Evolutionary conservation across 768 basidiomycete genomes (phyloP), one percentile per base, ranked within the genome.

Genomic region (Sutorius australiensis): DNA sequence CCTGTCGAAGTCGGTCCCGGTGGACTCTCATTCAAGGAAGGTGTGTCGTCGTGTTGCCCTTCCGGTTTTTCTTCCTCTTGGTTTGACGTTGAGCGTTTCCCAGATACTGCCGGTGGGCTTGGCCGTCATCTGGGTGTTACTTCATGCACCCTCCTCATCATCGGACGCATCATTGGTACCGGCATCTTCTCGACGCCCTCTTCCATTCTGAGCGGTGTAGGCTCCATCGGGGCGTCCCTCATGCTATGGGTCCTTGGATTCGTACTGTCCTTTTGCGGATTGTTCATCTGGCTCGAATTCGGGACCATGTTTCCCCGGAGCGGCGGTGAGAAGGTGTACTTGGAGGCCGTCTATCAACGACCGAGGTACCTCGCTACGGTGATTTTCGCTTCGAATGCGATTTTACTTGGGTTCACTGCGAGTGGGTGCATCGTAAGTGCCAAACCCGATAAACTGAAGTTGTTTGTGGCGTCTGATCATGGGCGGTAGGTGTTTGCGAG

Each of bases 131-230:
- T 82, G 0, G 80, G 81, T 10, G 74, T 82, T 2, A 77, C 78
- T 52, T 79, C 75, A 40, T 82, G 80, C 54, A 82, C 81, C 0
- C 73, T 82, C 57, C 69, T 81, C 17, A 81, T 81, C 33, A 75
- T 82, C 27, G 81, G 81, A 0, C 73, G 75, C 24, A 80, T 84
- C 52, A 82, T 83, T 56, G 81, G 82, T 0, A 84, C 82, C 0
- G 82, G 81, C n/a, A 83, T 84, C 54, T 84, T 83, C 67, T 80
- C 80, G 1, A 83, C 82, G 0, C 83, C 82, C 0, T 81, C 81
- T 0, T 79, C 78, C 0, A 83, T 84, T 59, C 73, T 84, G 30
- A 72, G 66, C 0, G 78, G 80, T 0, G 82, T 83, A 0, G 78
- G 77, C 12, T 82, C 80, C 6, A 69, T 83, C 16, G 83, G 82